Base-by-base conservation (phyloP, 2,329 filamentous ascomycete genomes). In the Neopestalotiopsis rosae region DNA sequence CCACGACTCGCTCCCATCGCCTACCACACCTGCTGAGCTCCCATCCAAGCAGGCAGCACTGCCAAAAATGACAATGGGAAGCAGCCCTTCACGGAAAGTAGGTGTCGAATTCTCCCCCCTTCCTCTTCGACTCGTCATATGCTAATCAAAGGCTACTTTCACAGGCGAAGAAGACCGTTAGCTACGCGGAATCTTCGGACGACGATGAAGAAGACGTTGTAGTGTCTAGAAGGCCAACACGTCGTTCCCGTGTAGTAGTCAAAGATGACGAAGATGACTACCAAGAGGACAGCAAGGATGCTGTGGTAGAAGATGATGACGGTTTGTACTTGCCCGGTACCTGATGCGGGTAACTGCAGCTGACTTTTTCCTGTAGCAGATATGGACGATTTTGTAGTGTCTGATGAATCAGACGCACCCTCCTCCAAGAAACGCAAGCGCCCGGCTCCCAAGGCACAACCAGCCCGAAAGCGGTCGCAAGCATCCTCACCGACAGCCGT, bases 361-460 rank as follows among this genome's bases (percentile, higher is more conserved):
- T 61, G 57, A 56, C 71, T 62, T 20, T 67, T 61, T 49, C 13
- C 1, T 30, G 57, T 63, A 88, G 83, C 86, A 81, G 93, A 96
- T 67, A 89, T 97, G 83, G 94, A 91, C 70, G 93, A 97, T 78
- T 98, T 98, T 75, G 86, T 98, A 30, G 94, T 92, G 4, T 90
- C 92, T 0, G 95, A 98, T 75, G 94, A 97, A 57, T 95, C 94
- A 0, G 94, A 97, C 62, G 92, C 90, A 20, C 76, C 85, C 30
- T 84, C 85, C 30, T 84, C 91, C 0, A 92, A 89, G 77, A 97
- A 97, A 81, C 84, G 92, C 75, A 97, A 97, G 81, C 87, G 92
- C n/a, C 79, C 89, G 2, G 74, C 80, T 7, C 76, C 85, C 13
- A 87, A 89, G 76, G 70, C 84, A 14, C 76, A 82, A 17, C 77